Conservation (phyloP, 2,329 filamentous ascomycete species). For the Malbranchea zuffiana region DNA sequence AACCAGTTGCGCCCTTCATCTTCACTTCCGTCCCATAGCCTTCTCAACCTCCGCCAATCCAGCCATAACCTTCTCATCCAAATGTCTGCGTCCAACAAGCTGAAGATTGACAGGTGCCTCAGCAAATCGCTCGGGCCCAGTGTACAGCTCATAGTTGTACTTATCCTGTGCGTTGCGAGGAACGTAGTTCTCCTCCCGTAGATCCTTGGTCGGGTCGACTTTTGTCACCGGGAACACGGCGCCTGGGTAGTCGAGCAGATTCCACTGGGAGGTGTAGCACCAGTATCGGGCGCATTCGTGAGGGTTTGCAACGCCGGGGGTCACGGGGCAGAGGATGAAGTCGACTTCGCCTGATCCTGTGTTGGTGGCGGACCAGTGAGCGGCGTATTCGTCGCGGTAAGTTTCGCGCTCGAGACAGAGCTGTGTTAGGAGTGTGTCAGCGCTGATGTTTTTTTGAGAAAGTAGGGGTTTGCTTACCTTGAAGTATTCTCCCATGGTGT, state of each 20-base stretch:
- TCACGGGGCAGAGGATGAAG: constrained; percentile 51
- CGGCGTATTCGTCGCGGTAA: constrained; percentile 37
- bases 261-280: constrained; percentile 58
- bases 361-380: constrained; percentile 37
- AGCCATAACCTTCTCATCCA: constrained; percentile 45
- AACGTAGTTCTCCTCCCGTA: constrained; percentile 26
- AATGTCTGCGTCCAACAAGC: constrained; percentile 42
- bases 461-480: constrained; percentile 14
- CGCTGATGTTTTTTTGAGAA: background rate
- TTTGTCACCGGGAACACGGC: constrained; percentile 48
- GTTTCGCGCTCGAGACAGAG: constrained; percentile 8
- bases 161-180: constrained; percentile 38
- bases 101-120: constrained; percentile 45
- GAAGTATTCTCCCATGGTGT: constrained; percentile 35
- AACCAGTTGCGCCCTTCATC: no score
- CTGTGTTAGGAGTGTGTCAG: constrained; percentile 2
- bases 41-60: constrained; percentile 25
- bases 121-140: constrained; percentile 37
- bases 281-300: constrained; percentile 48
- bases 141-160: constrained; percentile 39
- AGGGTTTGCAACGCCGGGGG: constrained; percentile 45
- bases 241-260: constrained; percentile 56
- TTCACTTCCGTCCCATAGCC: constrained; percentile 20
- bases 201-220: constrained; percentile 35
- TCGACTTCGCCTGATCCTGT: constrained; percentile 32